A percentile compares a stretch with the other conserved stretches of the same genome.
phyloP scores from a whole-genome alignment of 352 stramenopile species.

The Phytophthora meadii region DNA sequence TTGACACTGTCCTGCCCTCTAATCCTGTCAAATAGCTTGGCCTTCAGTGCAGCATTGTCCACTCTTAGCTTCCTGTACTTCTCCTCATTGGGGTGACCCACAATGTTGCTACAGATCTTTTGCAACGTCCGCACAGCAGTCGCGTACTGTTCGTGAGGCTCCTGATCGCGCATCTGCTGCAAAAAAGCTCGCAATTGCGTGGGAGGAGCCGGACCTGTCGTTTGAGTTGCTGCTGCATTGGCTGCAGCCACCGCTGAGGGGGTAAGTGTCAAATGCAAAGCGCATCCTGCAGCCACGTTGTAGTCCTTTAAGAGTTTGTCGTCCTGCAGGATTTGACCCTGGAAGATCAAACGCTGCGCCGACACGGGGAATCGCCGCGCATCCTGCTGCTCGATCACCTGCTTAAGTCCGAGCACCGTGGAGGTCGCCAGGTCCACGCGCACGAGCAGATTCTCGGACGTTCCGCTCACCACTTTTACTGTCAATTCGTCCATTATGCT shows the following conservation, averaged over 20 bases:
- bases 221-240: conserved; percentile 5
- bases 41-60: conserved; percentile 71
- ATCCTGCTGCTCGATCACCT: conserved; percentile 66
- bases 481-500: conserved; percentile 57
- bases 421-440: conserved; percentile 47
- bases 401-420: conserved; percentile 74
- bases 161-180: conserved; percentile 61
- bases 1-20: conserved; percentile 66
- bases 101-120: conserved; percentile 87
- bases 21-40: conserved; percentile 64
- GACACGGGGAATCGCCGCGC: conserved; percentile 61
- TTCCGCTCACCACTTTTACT: conserved; percentile 75
- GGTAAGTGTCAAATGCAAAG: conserved; percentile 76
- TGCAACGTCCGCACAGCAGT: conserved; percentile 71
- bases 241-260: conserved; percentile 34
- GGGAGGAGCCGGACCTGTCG: conserved; percentile 12
- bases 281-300: conserved; percentile 62
- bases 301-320: conserved; percentile 73
- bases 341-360: conserved; percentile 87
- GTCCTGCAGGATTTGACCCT: conserved; percentile 86
- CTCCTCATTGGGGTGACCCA: conserved; percentile 71
- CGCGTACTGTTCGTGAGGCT: conserved; percentile 47
- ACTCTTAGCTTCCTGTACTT: conserved; percentile 83
- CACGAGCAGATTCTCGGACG: conserved; percentile 63
- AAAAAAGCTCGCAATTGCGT: conserved; percentile 53